Conservation (phyloP, 306 rosid species). For the Clitoria ternatea region DNA sequence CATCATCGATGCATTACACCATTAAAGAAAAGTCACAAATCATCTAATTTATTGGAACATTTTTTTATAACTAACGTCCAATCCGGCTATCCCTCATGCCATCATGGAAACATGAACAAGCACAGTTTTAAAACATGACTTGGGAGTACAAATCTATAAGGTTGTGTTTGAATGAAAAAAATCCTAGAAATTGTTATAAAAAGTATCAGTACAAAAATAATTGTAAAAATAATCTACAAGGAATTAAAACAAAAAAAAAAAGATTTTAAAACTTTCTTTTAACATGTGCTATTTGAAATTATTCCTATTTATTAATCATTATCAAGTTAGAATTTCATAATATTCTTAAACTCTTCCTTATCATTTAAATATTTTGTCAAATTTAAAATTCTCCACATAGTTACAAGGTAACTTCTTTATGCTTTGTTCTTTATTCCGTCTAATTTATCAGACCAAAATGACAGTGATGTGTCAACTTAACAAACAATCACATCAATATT, state of each 20-base stretch:
- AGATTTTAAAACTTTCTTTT: no score
- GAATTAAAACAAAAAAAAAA: no score
- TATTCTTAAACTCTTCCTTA: no score
- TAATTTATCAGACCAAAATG: not conserved
- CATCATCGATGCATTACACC: not conserved
- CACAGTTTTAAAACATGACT: not conserved
- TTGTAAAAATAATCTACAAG: no score
- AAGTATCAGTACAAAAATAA: no score
- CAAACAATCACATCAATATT: not conserved
- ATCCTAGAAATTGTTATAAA: no score
- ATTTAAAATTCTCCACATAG: no score
- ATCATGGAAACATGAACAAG: not conserved
- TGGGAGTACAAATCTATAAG: not conserved
- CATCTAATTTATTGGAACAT: not conserved
- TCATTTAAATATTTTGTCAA: no score
- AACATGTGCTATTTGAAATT: no score
- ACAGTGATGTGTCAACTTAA: not conserved
- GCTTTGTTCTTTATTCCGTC: not conserved
- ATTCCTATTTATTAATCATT: no score
- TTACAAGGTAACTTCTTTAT: not conserved
- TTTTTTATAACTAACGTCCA: not conserved
- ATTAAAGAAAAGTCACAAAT: not conserved
- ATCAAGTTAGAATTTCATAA: no score
- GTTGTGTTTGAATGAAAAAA: no score
- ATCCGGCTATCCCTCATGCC: not conserved